Evolutionary conservation across 306 rosid species (phyloP).

Genomic region (Geum urbanum): DNA sequence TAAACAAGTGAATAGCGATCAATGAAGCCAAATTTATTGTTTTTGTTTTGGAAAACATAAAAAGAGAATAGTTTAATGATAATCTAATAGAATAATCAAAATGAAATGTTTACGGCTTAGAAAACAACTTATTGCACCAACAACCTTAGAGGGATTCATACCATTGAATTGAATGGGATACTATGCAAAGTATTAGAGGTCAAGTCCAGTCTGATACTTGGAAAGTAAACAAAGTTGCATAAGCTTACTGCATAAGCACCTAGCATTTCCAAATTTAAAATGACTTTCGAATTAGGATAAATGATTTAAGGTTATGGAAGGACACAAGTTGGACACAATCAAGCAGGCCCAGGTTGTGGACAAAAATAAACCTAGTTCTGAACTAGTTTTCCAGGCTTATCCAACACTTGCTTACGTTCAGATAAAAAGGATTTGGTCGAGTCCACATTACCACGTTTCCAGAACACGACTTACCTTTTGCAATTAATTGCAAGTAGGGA

Average conservation of each 20-base stretch:
- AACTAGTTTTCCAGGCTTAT: background rate
- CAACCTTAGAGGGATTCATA: background rate
- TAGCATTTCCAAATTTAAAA: background rate
- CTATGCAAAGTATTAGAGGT: background rate
- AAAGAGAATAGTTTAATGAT: background rate
- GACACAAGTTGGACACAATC: background rate
- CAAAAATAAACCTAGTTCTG: background rate
- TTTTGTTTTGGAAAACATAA: background rate
- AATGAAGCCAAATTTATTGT: background rate
- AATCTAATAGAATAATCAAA: background rate
- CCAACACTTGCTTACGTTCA: background rate
- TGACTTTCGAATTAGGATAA: background rate
- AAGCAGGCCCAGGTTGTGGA: background rate
- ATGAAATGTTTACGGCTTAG: background rate
- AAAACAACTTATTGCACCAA: constrained; percentile 4
- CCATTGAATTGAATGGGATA: background rate
- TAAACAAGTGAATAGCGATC: background rate
- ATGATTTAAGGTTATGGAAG: background rate
- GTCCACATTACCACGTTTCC: background rate
- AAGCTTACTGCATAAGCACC: constrained; percentile 2
- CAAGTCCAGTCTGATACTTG: background rate
- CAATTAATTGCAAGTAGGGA: background rate
- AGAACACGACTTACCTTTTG: constrained; percentile 1
- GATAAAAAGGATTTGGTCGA: background rate
- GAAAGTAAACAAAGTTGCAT: background rate